A percentile compares a stretch with the other conserved stretches of the same genome.
Evolutionary conservation across 805 yeast genomes (phyloP).

Genomic region (Alloascoidea africana): DNA sequence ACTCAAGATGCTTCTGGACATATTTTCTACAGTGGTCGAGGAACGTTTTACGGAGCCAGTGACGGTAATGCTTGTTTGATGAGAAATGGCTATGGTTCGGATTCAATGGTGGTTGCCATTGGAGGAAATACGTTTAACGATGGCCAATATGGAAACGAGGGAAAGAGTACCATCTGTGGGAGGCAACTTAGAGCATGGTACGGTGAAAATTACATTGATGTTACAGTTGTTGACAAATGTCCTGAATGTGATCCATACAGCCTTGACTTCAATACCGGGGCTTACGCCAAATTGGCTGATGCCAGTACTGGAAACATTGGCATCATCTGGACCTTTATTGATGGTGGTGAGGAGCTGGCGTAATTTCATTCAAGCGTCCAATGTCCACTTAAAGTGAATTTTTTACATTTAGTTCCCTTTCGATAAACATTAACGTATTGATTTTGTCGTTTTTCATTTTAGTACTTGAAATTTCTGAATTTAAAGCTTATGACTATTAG

Average conservation of each 20-base stretch:
- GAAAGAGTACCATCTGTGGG: neutral
- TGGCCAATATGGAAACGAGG: neutral
- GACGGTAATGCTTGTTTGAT: constrained; percentile 1
- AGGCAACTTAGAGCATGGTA: neutral
- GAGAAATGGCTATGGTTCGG: neutral
- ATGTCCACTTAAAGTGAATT: too few relatives aligned
- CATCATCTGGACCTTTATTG: constrained; percentile 1
- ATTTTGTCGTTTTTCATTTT: too few relatives aligned
- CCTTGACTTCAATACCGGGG: neutral
- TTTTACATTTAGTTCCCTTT: too few relatives aligned
- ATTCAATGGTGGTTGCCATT: neutral
- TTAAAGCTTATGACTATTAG: too few relatives aligned
- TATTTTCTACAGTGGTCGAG: neutral
- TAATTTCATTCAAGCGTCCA: too few relatives aligned
- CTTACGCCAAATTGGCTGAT: neutral
- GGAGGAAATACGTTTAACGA: neutral
- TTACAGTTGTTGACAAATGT: neutral
- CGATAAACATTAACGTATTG: too few relatives aligned
- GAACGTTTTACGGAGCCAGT: neutral
- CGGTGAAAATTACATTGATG: neutral
- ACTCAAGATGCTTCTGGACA: neutral
- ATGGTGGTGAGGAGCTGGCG: too few relatives aligned
- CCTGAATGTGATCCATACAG: neutral
- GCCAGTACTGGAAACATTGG: neutral
- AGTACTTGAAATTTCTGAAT: too few relatives aligned